Base-by-base conservation (phyloP, 1,284 basidiomycete genomes). In the Tylopilus sp. region DNA sequence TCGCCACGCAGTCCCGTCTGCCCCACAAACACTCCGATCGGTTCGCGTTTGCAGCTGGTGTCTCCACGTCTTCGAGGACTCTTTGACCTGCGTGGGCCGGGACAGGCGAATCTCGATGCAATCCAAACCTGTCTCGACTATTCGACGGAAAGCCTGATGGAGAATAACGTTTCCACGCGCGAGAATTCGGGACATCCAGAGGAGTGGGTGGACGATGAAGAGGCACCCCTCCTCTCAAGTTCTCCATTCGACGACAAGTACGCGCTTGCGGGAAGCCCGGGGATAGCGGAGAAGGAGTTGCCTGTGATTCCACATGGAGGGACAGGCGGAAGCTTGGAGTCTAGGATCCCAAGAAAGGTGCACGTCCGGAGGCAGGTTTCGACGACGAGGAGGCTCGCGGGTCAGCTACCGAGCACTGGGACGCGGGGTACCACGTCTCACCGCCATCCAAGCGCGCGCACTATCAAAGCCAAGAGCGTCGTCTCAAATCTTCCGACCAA, bases 51-150 rank as follows among this genome's bases (percentile, higher is more conserved):
- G 18, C 45, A 44, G n/a, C 21, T 45, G 12, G 33, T 53, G 12
- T 56, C 65, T 7, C 65, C 63, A 26, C 63, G 66, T 24, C 65
- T 65, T 38, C 63, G 55, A 10, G 65, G 66, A 12, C 60, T 65
- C 46, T 69, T 68, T 31, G 66, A 65, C 35, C 20, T 65, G 14
- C 59, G 29, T 15, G 63, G 65, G 17, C 63, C 63, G 2, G 62
- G 65, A 5, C 55, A 53, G 24, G 46, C 37, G 26, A 64, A 64
- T 42, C 30, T 52, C 29, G 54, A 66, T 38, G 42, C 55, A 7
- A 53, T 45, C 14, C 66, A 67, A 33, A 67, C 44, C 17, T 49
- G 55, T 26, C 31, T 60, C 1, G 66, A 65, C 29, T 65, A 69
- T 40, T 66, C 61, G 24, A 53, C 63, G 2, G 60, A 58, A 21